phyloP scores from a whole-genome alignment of 371 early-diverging fungal species.

The Mortierella sp. region DNA sequence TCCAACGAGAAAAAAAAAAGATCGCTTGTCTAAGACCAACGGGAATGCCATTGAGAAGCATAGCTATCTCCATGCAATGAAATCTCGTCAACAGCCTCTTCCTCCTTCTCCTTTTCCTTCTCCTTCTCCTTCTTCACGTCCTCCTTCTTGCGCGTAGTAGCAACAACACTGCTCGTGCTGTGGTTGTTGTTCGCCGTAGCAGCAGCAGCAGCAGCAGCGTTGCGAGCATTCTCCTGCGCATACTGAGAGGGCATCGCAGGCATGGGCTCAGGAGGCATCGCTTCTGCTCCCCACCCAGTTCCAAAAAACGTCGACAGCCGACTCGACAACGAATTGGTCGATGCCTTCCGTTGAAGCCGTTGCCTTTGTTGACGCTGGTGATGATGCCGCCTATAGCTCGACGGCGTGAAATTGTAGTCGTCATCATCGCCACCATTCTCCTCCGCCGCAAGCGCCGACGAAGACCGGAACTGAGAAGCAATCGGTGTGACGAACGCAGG shows the following conservation, averaged over 20 bases:
- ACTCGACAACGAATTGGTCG: conserved; percentile 46
- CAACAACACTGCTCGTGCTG: not conserved
- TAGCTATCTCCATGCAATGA: conserved; percentile 34
- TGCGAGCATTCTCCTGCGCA: conserved; percentile 14
- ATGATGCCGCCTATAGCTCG: conserved; percentile 54
- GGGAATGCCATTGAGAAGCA: conserved; percentile 45
- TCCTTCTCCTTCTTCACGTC: conserved; percentile 13
- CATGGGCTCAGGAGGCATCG: conserved; percentile 37
- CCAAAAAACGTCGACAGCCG: conserved; percentile 54
- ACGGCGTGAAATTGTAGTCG: conserved; percentile 37
- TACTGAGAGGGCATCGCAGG: conserved; percentile 47
- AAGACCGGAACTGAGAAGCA: conserved; percentile 45
- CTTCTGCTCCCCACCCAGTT: conserved; percentile 33
- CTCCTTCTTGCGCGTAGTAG: conserved; percentile 1
- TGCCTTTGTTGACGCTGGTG: conserved; percentile 43
- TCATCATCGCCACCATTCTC: conserved; percentile 47
- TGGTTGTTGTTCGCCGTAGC: conserved; percentile 3
- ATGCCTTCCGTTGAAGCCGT: conserved; percentile 25
- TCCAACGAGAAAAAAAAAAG: too few relatives aligned
- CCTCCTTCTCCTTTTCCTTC: conserved; percentile 16
- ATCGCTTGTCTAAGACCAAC: conserved; percentile 39
- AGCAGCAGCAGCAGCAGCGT: not conserved
- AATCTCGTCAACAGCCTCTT: conserved; percentile 5
- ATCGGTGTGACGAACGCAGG: conserved; percentile 56
- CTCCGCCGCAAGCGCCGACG: conserved; percentile 15